These are phyloP conservation scores for Cordyceps javanica DNA, from an alignment of 2,329 filamentous ascomycete species.

Conservation along the genomic window DNA sequence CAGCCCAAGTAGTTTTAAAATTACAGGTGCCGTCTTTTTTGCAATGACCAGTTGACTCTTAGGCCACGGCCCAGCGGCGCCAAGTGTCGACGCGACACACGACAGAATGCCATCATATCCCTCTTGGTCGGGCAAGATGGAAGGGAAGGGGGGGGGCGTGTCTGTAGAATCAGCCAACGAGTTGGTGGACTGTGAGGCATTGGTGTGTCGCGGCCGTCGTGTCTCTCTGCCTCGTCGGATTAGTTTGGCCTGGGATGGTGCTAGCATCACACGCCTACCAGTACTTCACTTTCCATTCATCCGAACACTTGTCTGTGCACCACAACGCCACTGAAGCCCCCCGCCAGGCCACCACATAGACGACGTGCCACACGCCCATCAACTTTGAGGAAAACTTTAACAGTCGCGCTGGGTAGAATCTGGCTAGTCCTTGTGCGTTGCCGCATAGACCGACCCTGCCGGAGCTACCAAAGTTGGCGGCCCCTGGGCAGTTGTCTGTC, in stretches of 20 bases:
- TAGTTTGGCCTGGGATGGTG: neutral
- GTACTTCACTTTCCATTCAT: constrained; percentile 2
- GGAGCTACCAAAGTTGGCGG: too few relatives aligned
- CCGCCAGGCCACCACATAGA: neutral
- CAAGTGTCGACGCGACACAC: neutral
- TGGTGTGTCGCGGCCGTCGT: neutral
- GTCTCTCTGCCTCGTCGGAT: neutral
- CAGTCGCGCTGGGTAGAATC: neutral
- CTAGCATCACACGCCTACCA: neutral
- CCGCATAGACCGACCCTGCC: neutral
- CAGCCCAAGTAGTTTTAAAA: neutral
- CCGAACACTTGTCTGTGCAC: constrained; percentile 6
- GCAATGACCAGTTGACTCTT: neutral
- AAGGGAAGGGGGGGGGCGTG: neutral
- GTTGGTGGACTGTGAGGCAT: neutral
- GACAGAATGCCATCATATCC: neutral
- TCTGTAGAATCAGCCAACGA: neutral
- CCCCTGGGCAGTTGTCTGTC: neutral
- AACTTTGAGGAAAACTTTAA: neutral
- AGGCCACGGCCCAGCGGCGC: neutral
- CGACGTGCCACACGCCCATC: neutral
- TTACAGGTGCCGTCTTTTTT: neutral
- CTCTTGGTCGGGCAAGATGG: neutral
- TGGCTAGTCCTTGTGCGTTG: neutral
- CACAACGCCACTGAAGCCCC: neutral